phyloP scores from a whole-genome alignment of 345 rosid genomes.

The Brassica nigra region DNA sequence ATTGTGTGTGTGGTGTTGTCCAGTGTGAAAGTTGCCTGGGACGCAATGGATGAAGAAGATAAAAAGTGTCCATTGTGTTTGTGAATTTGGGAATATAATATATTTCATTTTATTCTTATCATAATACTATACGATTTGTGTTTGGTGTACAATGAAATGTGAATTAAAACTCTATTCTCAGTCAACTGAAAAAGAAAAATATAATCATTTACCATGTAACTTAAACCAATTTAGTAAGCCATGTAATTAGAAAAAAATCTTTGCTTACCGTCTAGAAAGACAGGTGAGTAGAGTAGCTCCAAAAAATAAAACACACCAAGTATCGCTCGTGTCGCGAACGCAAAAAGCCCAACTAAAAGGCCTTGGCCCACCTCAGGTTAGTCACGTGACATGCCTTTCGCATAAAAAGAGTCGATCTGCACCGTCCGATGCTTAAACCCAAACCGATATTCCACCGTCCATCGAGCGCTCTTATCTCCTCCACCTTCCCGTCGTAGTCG shows the following conservation, averaged over 20 bases:
- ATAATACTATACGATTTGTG: not conserved
- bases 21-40: not conserved
- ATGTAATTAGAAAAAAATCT: not conserved
- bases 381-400: conserved; percentile 33
- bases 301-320: not conserved
- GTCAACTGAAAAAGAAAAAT: not conserved
- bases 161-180: not conserved
- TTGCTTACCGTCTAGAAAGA: not conserved
- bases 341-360: conserved; percentile 27
- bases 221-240: not conserved
- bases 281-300: conserved; percentile 17
- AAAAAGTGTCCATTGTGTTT: conserved; percentile 14
- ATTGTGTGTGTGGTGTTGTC: not conserved
- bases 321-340: not conserved
- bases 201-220: not conserved
- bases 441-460: conserved; percentile 22
- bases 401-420: not conserved
- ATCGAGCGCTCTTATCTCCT: conserved; percentile 35
- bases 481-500: conserved; percentile 39
- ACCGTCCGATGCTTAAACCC: conserved; percentile 41
- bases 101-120: not conserved
- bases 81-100: conserved; percentile 29
- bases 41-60: not conserved
- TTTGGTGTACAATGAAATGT: not conserved
- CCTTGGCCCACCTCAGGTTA: conserved; percentile 18